phyloP scores from a whole-genome alignment of 176 grass and related monocot species.

The Oryza punctata region DNA sequence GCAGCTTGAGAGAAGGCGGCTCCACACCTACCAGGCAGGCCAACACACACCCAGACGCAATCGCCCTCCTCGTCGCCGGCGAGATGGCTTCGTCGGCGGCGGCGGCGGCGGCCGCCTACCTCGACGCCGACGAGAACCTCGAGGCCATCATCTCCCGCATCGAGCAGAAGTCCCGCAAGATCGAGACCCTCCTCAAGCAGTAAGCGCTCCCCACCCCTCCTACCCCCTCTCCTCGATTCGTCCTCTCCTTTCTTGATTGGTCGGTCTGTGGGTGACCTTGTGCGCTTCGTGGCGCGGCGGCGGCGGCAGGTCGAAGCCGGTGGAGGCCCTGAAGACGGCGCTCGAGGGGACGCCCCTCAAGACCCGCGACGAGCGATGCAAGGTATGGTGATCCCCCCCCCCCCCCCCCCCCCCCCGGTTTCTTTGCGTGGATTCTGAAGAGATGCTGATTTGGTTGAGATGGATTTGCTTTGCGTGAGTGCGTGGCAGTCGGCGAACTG shows the following conservation, averaged over 20 bases:
- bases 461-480: neutral
- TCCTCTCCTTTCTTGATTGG: neutral
- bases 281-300: neutral
- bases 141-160: conserved; percentile 89
- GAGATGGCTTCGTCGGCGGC: conserved; percentile 54
- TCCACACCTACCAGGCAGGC: neutral
- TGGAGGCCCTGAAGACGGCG: conserved; percentile 95
- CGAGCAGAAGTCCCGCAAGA: conserved; percentile 99
- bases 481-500: conserved; percentile 82
- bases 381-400: conserved; percentile 59
- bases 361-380: conserved; percentile 97
- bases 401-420: neutral
- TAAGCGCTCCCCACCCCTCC: conserved; percentile 3
- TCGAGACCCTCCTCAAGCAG: conserved; percentile 96
- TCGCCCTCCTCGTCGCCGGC: conserved; percentile 19
- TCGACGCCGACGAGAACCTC: conserved; percentile 77
- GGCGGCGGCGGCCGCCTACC: conserved; percentile 54
- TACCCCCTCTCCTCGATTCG: neutral
- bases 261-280: neutral
- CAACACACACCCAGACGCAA: neutral
- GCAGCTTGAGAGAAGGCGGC: neutral
- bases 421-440: neutral
- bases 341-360: conserved; percentile 89
- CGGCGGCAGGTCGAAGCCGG: conserved; percentile 77
- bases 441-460: conserved; percentile 1